Conservation (phyloP, 108 stramenopile species). For the Nitzschia palea region DNA sequence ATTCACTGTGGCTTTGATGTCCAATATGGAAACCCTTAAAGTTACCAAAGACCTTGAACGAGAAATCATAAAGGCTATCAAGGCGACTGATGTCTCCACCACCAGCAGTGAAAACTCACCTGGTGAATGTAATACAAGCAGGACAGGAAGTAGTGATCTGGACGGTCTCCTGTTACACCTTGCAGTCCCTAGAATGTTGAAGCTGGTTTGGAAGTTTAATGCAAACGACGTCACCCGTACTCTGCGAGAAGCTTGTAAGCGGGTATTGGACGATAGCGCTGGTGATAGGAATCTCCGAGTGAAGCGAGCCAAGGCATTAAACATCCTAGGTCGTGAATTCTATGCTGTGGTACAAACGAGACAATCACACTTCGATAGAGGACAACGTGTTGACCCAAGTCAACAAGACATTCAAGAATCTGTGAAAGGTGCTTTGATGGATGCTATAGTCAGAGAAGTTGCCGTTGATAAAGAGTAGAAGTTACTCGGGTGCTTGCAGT, state of each 20-base stretch:
- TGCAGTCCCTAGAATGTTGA: conserved; percentile 13
- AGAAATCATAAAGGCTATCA: conserved; percentile 1
- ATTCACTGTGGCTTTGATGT: background rate
- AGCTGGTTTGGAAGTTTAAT: conserved; percentile 14
- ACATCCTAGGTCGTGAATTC: conserved; percentile 19
- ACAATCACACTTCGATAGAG: background rate
- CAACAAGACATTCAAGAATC: background rate
- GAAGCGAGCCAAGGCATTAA: conserved; percentile 18
- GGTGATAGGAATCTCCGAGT: background rate
- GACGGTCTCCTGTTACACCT: conserved; percentile 9
- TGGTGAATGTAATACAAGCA: background rate
- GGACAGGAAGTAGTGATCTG: background rate
- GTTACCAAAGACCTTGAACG: background rate
- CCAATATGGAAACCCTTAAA: background rate
- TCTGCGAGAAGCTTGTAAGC: conserved; percentile 14
- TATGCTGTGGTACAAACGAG: background rate
- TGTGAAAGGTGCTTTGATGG: conserved; percentile 11
- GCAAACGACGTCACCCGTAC: conserved; percentile 12
- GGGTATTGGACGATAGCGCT: conserved; percentile 18
- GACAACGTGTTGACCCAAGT: background rate
- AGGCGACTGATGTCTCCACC: background rate
- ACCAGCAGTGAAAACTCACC: background rate
- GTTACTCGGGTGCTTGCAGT: too few relatives aligned
- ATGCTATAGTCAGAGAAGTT: conserved; percentile 11
- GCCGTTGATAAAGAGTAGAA: too few relatives aligned